Evolutionary conservation across 208 protist species (phyloP).

Genomic region (Acanthamoeba healyi): DNA sequence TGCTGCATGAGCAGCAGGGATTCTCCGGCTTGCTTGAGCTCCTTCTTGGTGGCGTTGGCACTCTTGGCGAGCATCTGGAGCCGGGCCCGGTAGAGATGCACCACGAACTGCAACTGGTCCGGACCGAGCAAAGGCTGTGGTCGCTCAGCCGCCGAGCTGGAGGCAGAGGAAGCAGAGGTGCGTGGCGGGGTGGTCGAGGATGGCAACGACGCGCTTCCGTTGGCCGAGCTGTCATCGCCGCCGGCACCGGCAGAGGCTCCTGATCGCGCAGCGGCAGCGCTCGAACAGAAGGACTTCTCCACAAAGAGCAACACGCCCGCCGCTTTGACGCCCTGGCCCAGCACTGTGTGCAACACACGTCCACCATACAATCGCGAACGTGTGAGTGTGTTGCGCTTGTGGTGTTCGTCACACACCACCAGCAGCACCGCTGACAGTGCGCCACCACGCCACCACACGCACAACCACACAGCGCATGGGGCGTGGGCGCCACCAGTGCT

Average conservation of each 20-base stretch:
- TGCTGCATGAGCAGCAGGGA: too few species aligned
- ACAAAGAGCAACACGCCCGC: background rate
- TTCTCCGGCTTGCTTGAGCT: too few species aligned
- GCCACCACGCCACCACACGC: too few species aligned
- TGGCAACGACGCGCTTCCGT: background rate
- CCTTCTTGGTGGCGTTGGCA: slow-evolving; percentile 5
- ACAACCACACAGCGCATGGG: too few species aligned
- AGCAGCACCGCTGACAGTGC: too few species aligned
- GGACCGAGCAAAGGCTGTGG: background rate
- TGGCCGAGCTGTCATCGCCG: background rate
- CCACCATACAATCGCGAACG: too few species aligned
- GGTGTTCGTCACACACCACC: too few species aligned
- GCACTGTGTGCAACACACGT: too few species aligned
- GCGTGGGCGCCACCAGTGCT: too few species aligned
- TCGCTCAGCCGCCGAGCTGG: background rate
- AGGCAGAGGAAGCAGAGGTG: background rate
- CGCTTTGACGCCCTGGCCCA: background rate
- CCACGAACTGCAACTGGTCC: background rate
- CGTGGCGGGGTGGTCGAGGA: background rate
- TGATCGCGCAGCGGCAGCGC: background rate
- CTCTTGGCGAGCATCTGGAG: background rate
- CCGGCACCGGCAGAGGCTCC: background rate
- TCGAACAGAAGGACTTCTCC: background rate
- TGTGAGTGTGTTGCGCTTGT: too few species aligned
- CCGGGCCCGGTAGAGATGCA: background rate